Percentiles rank a stretch among this genome's conserved stretches.
Conservation (phyloP, 441 rosid species). For the Erodium moschatum region DNA sequence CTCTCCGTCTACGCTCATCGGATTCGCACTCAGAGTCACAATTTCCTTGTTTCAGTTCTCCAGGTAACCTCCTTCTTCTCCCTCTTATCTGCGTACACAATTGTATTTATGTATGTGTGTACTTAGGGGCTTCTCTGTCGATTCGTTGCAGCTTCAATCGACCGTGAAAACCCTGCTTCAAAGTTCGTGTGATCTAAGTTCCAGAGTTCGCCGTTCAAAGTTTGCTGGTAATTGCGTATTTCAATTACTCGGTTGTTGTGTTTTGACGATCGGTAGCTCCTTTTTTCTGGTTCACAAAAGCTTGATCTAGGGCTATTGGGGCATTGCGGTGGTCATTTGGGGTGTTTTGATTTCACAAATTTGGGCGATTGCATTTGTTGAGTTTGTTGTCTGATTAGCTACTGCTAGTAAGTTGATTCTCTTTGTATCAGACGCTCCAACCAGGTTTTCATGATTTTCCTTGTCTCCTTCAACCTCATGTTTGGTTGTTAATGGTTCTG, state of each 20-base stretch:
- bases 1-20: background rate
- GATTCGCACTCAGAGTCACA: background rate
- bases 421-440: background rate
- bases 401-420: constrained; percentile 2
- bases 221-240: background rate
- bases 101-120: background rate
- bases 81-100: background rate
- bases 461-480: background rate
- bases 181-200: background rate
- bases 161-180: background rate
- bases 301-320: background rate
- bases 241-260: background rate
- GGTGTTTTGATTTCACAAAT: background rate
- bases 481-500: background rate
- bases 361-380: background rate
- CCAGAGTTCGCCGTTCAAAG: background rate
- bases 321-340: background rate
- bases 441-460: background rate
- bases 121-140: background rate
- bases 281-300: constrained; percentile 2
- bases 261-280: constrained; percentile 1
- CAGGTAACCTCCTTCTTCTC: background rate
- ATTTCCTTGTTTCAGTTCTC: background rate
- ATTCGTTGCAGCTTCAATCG: background rate
- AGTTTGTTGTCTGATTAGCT: background rate